Percentiles rank a stretch among this genome's conserved stretches.
phyloP scores from a whole-genome alignment of 805 yeast genomes.

The Wickerhamomyces alni region DNA sequence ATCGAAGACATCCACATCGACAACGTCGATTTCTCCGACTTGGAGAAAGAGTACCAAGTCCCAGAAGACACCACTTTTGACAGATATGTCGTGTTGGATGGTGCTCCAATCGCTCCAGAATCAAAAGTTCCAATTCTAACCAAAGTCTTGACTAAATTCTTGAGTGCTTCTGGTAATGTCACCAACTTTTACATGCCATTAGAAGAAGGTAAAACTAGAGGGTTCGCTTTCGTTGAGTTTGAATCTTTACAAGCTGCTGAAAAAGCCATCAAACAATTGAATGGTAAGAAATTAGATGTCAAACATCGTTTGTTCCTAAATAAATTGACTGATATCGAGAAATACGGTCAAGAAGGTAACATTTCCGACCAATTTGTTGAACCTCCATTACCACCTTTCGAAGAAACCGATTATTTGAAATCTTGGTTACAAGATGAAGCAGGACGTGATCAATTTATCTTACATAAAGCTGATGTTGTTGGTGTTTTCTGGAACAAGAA shows the following conservation, averaged over 20 bases:
- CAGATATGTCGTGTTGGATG: constrained; percentile 81
- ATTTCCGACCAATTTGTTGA: constrained; percentile 57
- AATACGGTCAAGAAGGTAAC: constrained; percentile 60
- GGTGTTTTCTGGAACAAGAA: constrained; percentile 84
- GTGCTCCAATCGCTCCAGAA: constrained; percentile 94
- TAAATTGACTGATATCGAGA: constrained; percentile 76
- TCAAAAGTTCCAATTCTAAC: constrained; percentile 76
- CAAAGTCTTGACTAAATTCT: constrained; percentile 79
- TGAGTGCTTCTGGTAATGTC: constrained; percentile 73
- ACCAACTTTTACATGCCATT: constrained; percentile 78
- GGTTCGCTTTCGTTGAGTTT: constrained; percentile 81
- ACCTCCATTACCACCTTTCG: constrained; percentile 68
- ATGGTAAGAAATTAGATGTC: constrained; percentile 88
- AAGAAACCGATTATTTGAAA: constrained; percentile 73
- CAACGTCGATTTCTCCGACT: constrained; percentile 75
- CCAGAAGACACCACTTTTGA: constrained; percentile 60
- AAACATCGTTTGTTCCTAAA: constrained; percentile 87
- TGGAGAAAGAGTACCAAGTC: constrained; percentile 70
- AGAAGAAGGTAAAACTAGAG: constrained; percentile 74
- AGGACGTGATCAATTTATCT: constrained; percentile 85
- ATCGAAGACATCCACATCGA: constrained; percentile 48
- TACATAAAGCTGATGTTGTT: constrained; percentile 75
- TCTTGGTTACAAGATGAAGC: constrained; percentile 87
- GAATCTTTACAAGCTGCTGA: constrained; percentile 60
- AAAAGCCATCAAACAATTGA: constrained; percentile 71